Percentiles rank a stretch among this genome's conserved stretches.
phyloP scores from a whole-genome alignment of 2,329 filamentous ascomycete genomes.

The Claviceps sorghi region DNA sequence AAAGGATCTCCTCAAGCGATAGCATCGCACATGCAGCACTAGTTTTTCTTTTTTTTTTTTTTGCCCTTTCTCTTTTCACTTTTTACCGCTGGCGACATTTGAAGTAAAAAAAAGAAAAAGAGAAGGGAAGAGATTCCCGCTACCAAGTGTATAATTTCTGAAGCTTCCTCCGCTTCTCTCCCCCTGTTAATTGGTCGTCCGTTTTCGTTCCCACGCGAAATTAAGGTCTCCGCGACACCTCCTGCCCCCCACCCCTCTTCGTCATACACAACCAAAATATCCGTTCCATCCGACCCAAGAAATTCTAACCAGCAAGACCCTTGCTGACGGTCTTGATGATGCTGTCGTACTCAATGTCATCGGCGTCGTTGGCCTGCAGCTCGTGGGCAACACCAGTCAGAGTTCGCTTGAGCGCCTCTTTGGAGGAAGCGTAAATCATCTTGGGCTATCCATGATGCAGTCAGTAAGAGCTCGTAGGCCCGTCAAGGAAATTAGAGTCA shows the following conservation, averaged over 20 bases:
- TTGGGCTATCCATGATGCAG: slow-evolving; percentile 43
- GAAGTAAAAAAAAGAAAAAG: slow-evolving; percentile 1
- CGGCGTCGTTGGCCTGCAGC: slow-evolving; percentile 70
- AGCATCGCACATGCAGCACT: not conserved
- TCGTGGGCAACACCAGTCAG: slow-evolving; percentile 62
- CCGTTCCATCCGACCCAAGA: not conserved
- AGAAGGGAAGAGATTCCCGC: slow-evolving; percentile 3
- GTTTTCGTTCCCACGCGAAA: not conserved
- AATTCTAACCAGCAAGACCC: slow-evolving; percentile 35
- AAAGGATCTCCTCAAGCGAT: not conserved
- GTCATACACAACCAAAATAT: not conserved
- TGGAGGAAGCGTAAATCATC: slow-evolving; percentile 84
- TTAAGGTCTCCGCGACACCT: not conserved
- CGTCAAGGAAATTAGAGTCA: not conserved
- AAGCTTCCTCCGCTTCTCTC: not conserved
- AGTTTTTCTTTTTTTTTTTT: too few species aligned
- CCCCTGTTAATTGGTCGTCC: not conserved
- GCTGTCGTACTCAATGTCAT: slow-evolving; percentile 66
- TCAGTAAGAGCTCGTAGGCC: not conserved
- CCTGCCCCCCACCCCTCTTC: not conserved
- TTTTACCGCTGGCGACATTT: not conserved
- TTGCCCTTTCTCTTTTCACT: not conserved
- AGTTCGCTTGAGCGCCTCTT: slow-evolving; percentile 69
- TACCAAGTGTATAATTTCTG: slow-evolving; percentile 1
- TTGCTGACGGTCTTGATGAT: slow-evolving; percentile 55